Evolutionary conservation across 2,329 filamentous ascomycete genomes (phyloP), one percentile per base, ranked within the genome.

Genomic region (Clonostachys chloroleuca): DNA sequence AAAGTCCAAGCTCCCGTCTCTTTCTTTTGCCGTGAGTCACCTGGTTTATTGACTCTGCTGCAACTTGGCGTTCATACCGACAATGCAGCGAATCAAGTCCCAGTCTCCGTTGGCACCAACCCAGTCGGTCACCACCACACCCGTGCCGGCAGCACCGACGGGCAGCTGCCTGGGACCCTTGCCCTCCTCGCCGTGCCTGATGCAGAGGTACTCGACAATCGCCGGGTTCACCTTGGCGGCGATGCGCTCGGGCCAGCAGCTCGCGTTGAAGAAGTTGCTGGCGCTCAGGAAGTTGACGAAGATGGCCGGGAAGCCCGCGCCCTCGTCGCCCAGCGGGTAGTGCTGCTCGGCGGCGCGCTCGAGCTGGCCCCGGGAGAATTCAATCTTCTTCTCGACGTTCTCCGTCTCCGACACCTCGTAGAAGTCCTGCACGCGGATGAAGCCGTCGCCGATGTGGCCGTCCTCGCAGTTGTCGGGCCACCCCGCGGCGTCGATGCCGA

Each of bases 401-500:
- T 81, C 73, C 18, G 80, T 83, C 65, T 90, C 82, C 42, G 85
- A 70, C 34, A 99, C 83, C 60, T 95, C 90, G 74, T 95, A 97
- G 67, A 92, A 96, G 70, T 97, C 94, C 70, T 97, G 94, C 40
- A 97, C 84, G 54, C 88, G 84, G 49, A 96, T 82, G 5, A 89
- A 90, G 57, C 83, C 84, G 16, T 42, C 16, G 9, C 80, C 80
- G 43, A 81, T 81, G 34, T 74, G 74, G 47, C 87, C 86, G 59
- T 95, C 83, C 34, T 86, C 83, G 52, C 88, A 89, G 68, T 97
- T 97, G 68, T 96, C 87, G 0, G 88, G 89, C 92, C 92, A 97
- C 44, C 64, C 63, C 52, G 78, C 75, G 18, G 75, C 81, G 60
- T 86, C 81, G 42, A 86, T 75, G 40, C 77, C 82, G 66, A 72